Conservation (phyloP, 352 stramenopile species). For the Globisporangium echinulatum region DNA sequence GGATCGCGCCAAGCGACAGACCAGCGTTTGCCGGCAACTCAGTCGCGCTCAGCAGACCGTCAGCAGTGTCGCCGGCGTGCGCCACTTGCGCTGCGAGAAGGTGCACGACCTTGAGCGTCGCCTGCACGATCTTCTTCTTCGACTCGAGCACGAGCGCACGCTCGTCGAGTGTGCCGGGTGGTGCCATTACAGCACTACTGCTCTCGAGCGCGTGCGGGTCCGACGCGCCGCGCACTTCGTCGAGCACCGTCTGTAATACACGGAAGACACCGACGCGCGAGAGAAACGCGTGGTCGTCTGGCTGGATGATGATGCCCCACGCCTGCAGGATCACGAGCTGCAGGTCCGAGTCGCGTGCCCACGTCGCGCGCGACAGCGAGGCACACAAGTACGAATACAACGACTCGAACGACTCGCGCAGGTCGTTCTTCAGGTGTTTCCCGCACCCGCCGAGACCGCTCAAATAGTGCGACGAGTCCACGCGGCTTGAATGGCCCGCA, state of each 20-base stretch:
- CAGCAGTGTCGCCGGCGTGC: slow-evolving; percentile 57
- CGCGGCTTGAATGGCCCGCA: slow-evolving; percentile 5
- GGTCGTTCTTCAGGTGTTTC: slow-evolving; percentile 67
- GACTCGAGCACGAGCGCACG: slow-evolving; percentile 30
- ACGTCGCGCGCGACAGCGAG: slow-evolving; percentile 77
- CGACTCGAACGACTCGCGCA: slow-evolving; percentile 80
- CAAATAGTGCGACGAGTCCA: slow-evolving; percentile 56
- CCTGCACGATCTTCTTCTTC: slow-evolving; percentile 83
- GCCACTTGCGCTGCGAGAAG: slow-evolving; percentile 85
- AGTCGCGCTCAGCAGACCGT: slow-evolving; percentile 46
- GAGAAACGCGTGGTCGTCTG: slow-evolving; percentile 86
- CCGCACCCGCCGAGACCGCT: slow-evolving; percentile 74
- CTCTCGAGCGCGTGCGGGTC: slow-evolving; percentile 26
- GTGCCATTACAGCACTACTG: slow-evolving; percentile 4
- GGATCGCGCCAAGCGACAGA: slow-evolving; percentile 60
- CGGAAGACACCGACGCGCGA: slow-evolving; percentile 87
- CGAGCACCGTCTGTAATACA: slow-evolving; percentile 85
- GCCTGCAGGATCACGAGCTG: slow-evolving; percentile 78
- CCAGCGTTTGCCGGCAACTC: slow-evolving; percentile 36
- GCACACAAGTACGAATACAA: slow-evolving; percentile 75
- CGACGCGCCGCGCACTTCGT: slow-evolving; percentile 61
- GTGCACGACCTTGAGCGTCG: slow-evolving; percentile 83
- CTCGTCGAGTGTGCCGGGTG: slow-evolving; percentile 27
- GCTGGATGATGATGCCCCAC: slow-evolving; percentile 85
- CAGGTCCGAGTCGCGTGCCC: slow-evolving; percentile 70